Evolutionary conservation across 139 green algal species (phyloP).

Genomic region (Micractinium conductrix): DNA sequence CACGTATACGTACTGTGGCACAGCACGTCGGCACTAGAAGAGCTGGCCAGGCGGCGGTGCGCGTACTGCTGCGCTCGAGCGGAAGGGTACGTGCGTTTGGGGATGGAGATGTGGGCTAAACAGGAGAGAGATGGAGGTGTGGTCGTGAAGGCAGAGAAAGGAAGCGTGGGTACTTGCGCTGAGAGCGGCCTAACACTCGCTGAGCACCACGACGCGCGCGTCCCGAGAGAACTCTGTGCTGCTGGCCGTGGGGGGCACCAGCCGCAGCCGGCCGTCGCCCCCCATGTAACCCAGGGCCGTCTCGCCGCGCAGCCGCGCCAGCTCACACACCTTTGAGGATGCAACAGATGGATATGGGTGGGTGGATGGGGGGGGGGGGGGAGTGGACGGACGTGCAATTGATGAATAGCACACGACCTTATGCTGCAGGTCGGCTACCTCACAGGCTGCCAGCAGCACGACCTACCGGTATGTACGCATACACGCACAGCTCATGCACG

Average conservation of each 20-base stretch:
- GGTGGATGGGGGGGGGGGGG: too few species aligned
- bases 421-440: too few species aligned
- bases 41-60: too few species aligned
- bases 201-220: conserved; percentile 24
- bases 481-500: neutral
- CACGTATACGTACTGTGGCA: neutral
- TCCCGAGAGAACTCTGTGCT: neutral
- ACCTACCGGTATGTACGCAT: neutral
- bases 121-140: neutral
- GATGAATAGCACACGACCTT: too few species aligned
- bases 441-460: too few species aligned
- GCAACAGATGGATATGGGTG: too few species aligned
- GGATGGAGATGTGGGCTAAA: too few species aligned
- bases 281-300: conserved; percentile 15
- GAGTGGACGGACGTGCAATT: too few species aligned
- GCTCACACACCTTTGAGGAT: conserved; percentile 28
- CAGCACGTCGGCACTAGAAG: too few species aligned
- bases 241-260: neutral
- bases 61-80: too few species aligned
- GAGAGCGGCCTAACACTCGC: conserved; percentile 4
- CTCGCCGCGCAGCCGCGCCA: conserved; percentile 25
- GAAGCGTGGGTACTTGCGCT: neutral
- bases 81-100: too few species aligned
- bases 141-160: neutral
- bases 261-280: neutral